Evolutionary conservation across 345 rosid species (phyloP), one percentile per base, ranked within the genome.

Genomic region (Lagerstroemia speciosa): DNA sequence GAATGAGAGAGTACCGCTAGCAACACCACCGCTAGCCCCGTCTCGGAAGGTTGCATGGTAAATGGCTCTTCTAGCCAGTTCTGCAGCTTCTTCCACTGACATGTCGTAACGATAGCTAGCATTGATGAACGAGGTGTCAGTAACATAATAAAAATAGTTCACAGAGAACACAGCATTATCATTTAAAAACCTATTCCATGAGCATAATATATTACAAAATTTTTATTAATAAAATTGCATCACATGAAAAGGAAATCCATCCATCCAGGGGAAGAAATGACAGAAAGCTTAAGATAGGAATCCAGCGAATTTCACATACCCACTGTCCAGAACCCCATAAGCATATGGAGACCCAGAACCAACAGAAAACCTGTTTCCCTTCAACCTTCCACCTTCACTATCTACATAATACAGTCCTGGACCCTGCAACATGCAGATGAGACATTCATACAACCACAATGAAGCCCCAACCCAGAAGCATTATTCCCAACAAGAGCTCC

Each of bases 321-420:
- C 98, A 72, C 84, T 88, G 71, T 95, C 99, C 12, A 95, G 82
- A 27, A 95, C 96, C 75, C 99, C 99, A 65, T 95, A 95, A 36
- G 98, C 99, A 74, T 95, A 95, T 20, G 99, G 99, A 41, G 99
- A 95, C 76, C 99, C 99, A 65, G 99, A 95, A 70, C 98, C 99
- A 55, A 92, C 99, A n/a, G 99, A 95, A 75, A 95, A 95, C 50
- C 93, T 84, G 64, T 81, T 84, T 77, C 99, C 98, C 74, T 95
- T 95, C 77, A 92, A 77, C 81, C 99, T 85, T 80, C 98, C 98
- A 61, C 99, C 99, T 83, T 95, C 98, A 64, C 92, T 95, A 82
- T 95, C 99, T 41, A 95, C 99, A 72, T 95, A 95, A 72, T 95
- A 95, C 20, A 95, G 76, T 57, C 94, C 98, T 70, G 99, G 99